Evolutionary conservation across 2,329 filamentous ascomycete species (phyloP), one percentile per base, ranked within the genome.

Genomic region (Neurospora sp.): DNA sequence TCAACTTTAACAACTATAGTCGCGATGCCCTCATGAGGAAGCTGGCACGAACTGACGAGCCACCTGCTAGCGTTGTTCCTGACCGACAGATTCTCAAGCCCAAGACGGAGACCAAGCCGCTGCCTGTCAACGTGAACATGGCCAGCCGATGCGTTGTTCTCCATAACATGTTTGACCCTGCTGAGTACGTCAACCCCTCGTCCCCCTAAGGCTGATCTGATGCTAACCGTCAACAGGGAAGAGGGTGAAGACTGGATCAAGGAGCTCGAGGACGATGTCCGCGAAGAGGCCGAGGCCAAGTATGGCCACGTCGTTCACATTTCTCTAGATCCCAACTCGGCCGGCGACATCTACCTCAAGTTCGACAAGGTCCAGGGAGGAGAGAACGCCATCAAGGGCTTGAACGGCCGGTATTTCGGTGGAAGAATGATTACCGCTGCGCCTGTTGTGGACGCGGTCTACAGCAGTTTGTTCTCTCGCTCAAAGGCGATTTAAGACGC

Each of bases 1-100:
- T 99, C 82, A 98, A 98, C 83, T 98, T 98, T 91, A 97, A 93
- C 87, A 97, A 97, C 82, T 97, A 97, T 85, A 97, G 93, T 86
- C 93, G 96, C 83, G 93, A 98, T 84, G 93, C 94, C 79, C 90
- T 99, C 82, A 99, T 99, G 96, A 90, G 93, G 81, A 97, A 98
- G 84, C 92, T 99, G 82, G 94, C 96, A 79, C 91, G 96, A 86
- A 95, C 92, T 83, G 94, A 98, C 82, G 93, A 98, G 79, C 85
- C 75, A 36, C 67, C 89, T 75, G 82, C 85, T 75, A 87, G 87
- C 76, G 83, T 86, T 76, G 88, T 87, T 77, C 88, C 91, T 75
- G 89, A 92, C 81, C 87, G 88, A 79, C 90, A 91, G 80, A 84
- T 91, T 71, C 83, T 90, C 74, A 93, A 93, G 79, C 91, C 92